phyloP scores from a whole-genome alignment of 2,329 filamentous ascomycete species.

The Fusarium bactridioides region DNA sequence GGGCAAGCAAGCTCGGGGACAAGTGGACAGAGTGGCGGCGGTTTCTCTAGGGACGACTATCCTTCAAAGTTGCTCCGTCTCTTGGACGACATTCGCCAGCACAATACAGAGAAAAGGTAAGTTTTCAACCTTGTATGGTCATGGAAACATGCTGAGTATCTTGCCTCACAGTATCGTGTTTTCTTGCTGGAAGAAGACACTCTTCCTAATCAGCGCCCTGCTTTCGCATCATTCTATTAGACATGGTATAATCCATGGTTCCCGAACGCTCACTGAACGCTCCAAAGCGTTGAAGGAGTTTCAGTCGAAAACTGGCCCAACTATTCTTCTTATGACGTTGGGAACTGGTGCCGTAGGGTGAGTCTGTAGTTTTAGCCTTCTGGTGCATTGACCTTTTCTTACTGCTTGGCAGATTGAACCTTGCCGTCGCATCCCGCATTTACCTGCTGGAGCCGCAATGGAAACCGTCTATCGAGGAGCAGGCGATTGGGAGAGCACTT shows the following conservation, averaged over 20 bases:
- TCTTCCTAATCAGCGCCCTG: neutral
- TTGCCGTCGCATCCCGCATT: neutral
- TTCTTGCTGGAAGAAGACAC: neutral
- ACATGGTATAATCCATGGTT: neutral
- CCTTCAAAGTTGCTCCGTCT: neutral
- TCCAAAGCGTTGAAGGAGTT: neutral
- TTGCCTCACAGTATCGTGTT: neutral
- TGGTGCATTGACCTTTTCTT: neutral
- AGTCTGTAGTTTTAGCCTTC: accelerated
- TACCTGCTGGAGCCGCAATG: neutral
- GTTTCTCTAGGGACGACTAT: accelerated
- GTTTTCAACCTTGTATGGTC: no score
- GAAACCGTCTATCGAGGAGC: neutral
- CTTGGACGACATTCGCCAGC: neutral
- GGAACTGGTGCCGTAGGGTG: neutral
- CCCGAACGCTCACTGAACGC: neutral
- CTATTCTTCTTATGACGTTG: neutral
- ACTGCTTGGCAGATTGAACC: neutral
- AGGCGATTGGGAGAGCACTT: neutral
- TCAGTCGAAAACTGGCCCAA: neutral
- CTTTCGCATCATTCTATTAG: neutral
- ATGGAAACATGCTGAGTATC: no score
- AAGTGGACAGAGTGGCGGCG: neutral
- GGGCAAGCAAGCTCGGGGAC: neutral
- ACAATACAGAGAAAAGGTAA: neutral